phyloP scores from a whole-genome alignment of 108 stramenopile species.

The Hondaea fermentalgiana region DNA sequence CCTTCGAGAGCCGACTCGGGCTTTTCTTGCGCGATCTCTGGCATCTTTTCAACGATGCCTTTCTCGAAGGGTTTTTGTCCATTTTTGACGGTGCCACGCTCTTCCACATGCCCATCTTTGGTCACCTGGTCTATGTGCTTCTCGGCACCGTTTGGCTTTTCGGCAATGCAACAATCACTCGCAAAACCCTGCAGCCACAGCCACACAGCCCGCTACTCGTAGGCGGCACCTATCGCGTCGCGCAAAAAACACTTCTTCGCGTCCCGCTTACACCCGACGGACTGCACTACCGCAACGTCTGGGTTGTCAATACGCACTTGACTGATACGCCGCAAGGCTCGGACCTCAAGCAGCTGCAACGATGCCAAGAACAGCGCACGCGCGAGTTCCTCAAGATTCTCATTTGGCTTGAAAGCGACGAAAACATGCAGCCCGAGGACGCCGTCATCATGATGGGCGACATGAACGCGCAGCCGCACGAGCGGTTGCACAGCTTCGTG shows the following conservation, averaged over 20 bases:
- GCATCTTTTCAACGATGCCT: background rate
- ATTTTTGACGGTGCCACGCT: background rate
- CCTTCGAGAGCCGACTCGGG: background rate
- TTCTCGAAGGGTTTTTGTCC: background rate
- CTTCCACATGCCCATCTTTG: background rate
- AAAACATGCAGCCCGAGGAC: background rate
- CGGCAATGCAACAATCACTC: background rate
- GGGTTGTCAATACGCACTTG: background rate
- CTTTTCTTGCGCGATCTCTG: background rate
- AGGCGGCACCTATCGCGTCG: background rate
- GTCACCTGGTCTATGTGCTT: background rate
- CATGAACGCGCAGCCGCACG: background rate
- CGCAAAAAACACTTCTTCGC: background rate
- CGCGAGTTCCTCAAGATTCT: background rate
- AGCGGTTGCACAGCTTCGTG: background rate
- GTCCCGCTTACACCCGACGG: background rate
- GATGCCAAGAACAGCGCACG: background rate
- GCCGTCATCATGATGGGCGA: conserved; percentile 13
- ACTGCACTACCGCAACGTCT: background rate
- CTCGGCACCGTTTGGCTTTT: background rate
- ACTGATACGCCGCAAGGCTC: background rate
- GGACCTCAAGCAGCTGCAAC: background rate
- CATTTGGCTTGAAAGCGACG: background rate
- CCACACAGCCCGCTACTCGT: background rate
- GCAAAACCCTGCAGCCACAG: background rate